Evolutionary conservation across 2,329 filamentous ascomycete genomes (phyloP).

Genomic region (Fusarium sp.): DNA sequence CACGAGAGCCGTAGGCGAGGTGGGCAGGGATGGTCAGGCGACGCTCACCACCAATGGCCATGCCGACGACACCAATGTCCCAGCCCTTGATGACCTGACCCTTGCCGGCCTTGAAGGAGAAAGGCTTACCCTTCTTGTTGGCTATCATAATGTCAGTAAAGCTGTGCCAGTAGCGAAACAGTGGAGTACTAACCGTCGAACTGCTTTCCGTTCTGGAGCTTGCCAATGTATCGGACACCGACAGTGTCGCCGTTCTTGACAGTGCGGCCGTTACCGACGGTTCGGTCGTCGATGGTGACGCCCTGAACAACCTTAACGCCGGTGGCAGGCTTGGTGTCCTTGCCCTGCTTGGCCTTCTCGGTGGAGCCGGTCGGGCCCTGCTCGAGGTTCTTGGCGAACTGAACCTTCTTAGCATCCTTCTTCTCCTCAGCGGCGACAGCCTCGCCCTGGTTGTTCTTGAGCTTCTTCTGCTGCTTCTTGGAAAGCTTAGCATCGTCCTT

Average conservation of each 20-base stretch:
- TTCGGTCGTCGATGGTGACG: conserved; percentile 95
- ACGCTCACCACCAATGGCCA: conserved; percentile 93
- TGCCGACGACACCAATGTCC: conserved; percentile 94
- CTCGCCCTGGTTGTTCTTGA: conserved; percentile 98
- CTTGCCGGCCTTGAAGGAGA: conserved; percentile 92
- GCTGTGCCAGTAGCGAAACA: not conserved
- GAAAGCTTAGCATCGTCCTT: conserved; percentile 83
- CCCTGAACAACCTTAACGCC: conserved; percentile 86
- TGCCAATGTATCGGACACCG: conserved; percentile 97
- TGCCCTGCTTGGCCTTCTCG: conserved; percentile 56
- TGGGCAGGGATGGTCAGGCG: conserved; percentile 88
- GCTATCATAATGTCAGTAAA: conserved; percentile 62
- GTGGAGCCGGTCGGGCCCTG: conserved; percentile 87
- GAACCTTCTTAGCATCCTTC: conserved; percentile 87
- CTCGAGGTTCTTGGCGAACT: conserved; percentile 99
- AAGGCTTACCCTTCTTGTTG: conserved; percentile 99
- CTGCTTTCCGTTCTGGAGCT: conserved; percentile 92
- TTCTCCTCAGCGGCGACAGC: conserved; percentile 73
- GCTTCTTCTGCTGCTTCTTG: conserved; percentile 98
- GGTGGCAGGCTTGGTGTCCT: conserved; percentile 58
- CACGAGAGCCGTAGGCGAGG: conserved; percentile 89
- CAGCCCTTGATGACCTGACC: conserved; percentile 99
- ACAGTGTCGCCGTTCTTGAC: conserved; percentile 93
- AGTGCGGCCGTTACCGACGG: conserved; percentile 83
- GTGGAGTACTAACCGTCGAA: conserved; percentile 81